phyloP scores from a whole-genome alignment of 1,284 basidiomycete genomes.

The Puccinia hordei region DNA sequence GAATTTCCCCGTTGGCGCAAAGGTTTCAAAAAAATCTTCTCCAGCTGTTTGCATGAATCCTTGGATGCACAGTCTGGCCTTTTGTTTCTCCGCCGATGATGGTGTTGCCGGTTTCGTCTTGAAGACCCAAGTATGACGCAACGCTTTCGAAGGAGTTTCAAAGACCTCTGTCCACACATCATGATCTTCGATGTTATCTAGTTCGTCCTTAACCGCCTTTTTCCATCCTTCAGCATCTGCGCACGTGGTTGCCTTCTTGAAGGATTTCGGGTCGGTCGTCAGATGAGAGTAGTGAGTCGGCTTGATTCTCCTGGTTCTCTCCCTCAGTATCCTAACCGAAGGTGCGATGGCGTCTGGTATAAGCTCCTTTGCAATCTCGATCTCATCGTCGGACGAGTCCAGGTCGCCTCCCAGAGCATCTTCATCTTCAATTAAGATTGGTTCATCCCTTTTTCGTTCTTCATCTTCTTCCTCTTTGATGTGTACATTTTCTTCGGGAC shows the following conservation, averaged over 20 bases:
- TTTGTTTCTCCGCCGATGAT: too few relatives aligned
- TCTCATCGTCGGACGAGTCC: too few relatives aligned
- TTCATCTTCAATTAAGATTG: not conserved
- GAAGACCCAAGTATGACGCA: too few relatives aligned
- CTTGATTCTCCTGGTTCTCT: not conserved
- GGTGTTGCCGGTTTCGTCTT: too few relatives aligned
- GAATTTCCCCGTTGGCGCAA: slow-evolving; percentile 59
- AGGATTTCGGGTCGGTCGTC: too few relatives aligned
- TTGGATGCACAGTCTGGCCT: too few relatives aligned
- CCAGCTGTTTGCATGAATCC: too few relatives aligned
- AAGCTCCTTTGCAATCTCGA: not conserved
- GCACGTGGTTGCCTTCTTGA: not conserved
- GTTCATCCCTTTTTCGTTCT: too few relatives aligned
- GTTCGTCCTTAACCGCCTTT: not conserved
- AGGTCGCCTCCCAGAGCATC: too few relatives aligned
- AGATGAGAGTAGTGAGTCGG: not conserved
- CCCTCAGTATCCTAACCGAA: not conserved
- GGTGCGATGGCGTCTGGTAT: not conserved
- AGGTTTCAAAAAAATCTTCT: slow-evolving; percentile 18
- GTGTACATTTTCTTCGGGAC: not conserved
- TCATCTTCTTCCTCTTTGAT: not conserved
- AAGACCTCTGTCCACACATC: too few relatives aligned
- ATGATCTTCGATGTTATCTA: too few relatives aligned
- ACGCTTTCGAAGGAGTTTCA: too few relatives aligned
- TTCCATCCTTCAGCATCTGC: not conserved